These are phyloP conservation scores for Climacium dendroides DNA, from an alignment of 225 moss, liverwort and hornwort genomes.

Conservation along the genomic window DNA sequence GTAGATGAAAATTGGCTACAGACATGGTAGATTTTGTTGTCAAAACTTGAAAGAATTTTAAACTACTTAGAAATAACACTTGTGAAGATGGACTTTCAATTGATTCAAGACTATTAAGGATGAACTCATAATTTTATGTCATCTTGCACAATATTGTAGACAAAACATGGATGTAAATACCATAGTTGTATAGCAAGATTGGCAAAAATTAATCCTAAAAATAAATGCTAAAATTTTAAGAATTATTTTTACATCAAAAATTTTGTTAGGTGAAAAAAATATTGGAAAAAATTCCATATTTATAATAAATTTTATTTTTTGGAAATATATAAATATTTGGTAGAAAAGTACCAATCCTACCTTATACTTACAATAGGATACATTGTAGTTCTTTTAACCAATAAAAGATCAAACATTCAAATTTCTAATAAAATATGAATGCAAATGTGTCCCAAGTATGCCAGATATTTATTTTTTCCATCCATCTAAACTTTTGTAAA, in stretches of 20 bases:
- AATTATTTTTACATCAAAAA: too few relatives aligned
- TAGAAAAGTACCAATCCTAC: fast-evolving
- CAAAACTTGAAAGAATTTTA: not conserved
- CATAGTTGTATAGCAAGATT: fast-evolving
- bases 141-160: not conserved
- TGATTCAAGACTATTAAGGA: not conserved
- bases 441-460: not conserved
- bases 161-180: not conserved
- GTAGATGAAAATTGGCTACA: not conserved
- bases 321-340: not conserved
- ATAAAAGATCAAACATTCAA: not conserved
- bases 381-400: not conserved
- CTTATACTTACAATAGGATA: fast-evolving
- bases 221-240: not conserved
- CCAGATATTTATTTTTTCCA: not conserved
- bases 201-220: too few relatives aligned
- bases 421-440: not conserved
- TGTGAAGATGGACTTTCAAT: not conserved
- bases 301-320: not conserved
- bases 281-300: not conserved
- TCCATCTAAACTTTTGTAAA: not conserved
- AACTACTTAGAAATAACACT: not conserved
- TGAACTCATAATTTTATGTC: not conserved
- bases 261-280: not conserved
- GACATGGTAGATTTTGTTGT: not conserved